A percentile compares a stretch with the other conserved stretches of the same genome.
Evolutionary conservation across 306 rosid genomes (phyloP).

Genomic region (Leucaena leucocephala): DNA sequence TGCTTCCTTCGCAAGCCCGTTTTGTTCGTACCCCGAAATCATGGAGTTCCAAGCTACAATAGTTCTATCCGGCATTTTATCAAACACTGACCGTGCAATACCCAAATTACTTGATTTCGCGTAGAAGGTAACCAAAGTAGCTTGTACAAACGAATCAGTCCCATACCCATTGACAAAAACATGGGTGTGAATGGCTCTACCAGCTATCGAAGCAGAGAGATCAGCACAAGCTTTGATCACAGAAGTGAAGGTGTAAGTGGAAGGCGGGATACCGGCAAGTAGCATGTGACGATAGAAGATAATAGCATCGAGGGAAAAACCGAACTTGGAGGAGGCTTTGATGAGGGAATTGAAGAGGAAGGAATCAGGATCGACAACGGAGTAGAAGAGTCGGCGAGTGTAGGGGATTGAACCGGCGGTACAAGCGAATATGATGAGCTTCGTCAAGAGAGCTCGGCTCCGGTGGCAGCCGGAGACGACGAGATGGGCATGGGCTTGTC

Average conservation of each 20-base stretch:
- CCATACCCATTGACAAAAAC: conserved; percentile 62
- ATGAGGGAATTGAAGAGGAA: conserved; percentile 40
- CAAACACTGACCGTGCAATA: conserved; percentile 62
- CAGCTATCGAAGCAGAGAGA: conserved; percentile 55
- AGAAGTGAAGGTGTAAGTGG: conserved; percentile 79
- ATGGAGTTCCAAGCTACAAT: conserved; percentile 87
- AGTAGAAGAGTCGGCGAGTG: conserved; percentile 31
- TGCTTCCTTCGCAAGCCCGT: conserved; percentile 66
- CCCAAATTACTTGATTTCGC: conserved; percentile 54
- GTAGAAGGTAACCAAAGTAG: conserved; percentile 60
- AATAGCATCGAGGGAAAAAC: conserved; percentile 63
- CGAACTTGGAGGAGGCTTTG: conserved; percentile 60
- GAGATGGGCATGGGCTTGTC: conserved; percentile 77
- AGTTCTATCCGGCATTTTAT: conserved; percentile 61
- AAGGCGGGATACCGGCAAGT: conserved; percentile 45
- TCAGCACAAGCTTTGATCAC: conserved; percentile 89
- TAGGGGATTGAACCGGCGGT: conserved; percentile 74
- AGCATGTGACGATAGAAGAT: conserved; percentile 71
- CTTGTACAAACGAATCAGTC: conserved; percentile 68
- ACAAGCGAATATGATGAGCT: conserved; percentile 71
- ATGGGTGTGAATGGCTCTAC: conserved; percentile 61
- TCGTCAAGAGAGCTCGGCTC: conserved; percentile 73
- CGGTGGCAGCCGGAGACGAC: conserved; percentile 66
- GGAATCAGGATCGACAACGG: conserved; percentile 31
- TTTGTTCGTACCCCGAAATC: conserved; percentile 83